A percentile compares a stretch with the other conserved stretches of the same genome.
These are phyloP conservation scores for Mallotus nudiflorus DNA, from an alignment of 345 rosid genomes.

Conservation along the genomic window DNA sequence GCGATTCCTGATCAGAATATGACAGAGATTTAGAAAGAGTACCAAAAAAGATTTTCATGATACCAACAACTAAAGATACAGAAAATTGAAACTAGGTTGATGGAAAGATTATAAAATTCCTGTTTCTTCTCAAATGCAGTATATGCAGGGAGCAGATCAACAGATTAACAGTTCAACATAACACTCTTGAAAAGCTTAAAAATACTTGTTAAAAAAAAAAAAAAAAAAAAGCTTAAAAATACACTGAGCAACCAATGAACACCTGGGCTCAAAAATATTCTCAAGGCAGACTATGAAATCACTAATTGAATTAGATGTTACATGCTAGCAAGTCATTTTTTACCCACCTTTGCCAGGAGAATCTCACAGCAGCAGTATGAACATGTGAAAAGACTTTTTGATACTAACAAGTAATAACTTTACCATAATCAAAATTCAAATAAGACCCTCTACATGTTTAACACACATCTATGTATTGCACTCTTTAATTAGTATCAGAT, in stretches of 20 bases:
- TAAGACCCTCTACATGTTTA: no score
- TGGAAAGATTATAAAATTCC: neutral
- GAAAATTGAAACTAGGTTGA: neutral
- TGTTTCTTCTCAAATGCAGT: neutral
- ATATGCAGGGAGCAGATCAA: neutral
- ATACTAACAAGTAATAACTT: no score
- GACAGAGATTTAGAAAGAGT: constrained; percentile 12
- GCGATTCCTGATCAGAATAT: constrained; percentile 60
- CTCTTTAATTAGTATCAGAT: neutral
- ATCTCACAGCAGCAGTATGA: no score
- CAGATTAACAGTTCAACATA: neutral
- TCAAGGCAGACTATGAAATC: no score
- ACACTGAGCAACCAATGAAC: no score
- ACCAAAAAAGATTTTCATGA: constrained; percentile 6
- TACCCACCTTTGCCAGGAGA: neutral
- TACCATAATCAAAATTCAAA: no score
- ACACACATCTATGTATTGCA: neutral
- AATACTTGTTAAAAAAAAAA: no score
- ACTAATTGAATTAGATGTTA: no score
- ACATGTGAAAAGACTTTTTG: no score
- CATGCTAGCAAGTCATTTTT: neutral
- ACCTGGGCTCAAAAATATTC: no score
- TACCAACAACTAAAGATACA: neutral
- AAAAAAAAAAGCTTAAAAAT: no score
- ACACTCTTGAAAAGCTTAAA: neutral